Evolutionary conservation across 1,284 basidiomycete genomes (phyloP).

Genomic region (Thecaphora thlaspeos): DNA sequence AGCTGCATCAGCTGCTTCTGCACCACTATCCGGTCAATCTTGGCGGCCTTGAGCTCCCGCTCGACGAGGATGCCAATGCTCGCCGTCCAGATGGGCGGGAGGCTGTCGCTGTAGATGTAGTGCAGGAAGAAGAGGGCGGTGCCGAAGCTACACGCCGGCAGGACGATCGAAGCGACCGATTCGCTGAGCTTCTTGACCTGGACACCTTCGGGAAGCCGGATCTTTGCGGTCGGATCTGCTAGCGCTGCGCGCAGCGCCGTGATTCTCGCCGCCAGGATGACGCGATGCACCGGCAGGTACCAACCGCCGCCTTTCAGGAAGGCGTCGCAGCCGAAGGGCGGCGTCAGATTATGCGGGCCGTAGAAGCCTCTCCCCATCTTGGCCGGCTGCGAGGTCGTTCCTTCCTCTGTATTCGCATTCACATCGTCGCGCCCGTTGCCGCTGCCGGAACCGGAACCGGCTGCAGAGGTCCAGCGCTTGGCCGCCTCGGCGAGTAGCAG

Average conservation of each 20-base stretch:
- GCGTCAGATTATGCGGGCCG: constrained; percentile 30
- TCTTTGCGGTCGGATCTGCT: constrained; percentile 10
- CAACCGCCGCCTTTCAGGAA: constrained; percentile 61
- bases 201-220: constrained; percentile 12
- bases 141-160: constrained; percentile 65
- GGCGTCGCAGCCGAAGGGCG: constrained; percentile 66
- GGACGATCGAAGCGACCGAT: constrained; percentile 25
- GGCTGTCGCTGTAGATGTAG: constrained; percentile 83
- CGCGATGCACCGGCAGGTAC: constrained; percentile 68
- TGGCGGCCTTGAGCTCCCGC: constrained; percentile 63
- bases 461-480: constrained; percentile 59
- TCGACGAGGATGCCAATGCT: constrained; percentile 66
- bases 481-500: constrained; percentile 60
- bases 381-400: background rate
- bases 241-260: constrained; percentile 59
- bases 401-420: no score
- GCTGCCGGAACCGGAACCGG: background rate
- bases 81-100: constrained; percentile 81
- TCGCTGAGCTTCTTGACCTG: constrained; percentile 10
- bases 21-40: constrained; percentile 66
- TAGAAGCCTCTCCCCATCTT: constrained; percentile 21
- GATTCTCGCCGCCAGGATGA: constrained; percentile 69
- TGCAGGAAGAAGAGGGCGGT: constrained; percentile 75
- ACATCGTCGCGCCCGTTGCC: background rate
- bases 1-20: constrained; percentile 65